phyloP scores from a whole-genome alignment of 768 basidiomycete genomes.

The Lentinula raphanica region DNA sequence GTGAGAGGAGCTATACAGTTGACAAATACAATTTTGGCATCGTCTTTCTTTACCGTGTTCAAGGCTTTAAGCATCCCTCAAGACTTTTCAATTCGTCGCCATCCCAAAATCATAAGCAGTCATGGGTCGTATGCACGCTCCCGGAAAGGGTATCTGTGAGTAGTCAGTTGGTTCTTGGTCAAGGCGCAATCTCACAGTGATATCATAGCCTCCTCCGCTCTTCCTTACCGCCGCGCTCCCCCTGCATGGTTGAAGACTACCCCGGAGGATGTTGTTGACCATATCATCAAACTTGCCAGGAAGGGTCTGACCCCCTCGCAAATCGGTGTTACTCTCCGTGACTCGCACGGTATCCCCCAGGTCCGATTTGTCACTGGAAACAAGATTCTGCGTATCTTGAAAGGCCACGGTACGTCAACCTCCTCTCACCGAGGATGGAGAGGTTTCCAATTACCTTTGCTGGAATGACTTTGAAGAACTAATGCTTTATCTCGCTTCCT shows the following conservation, averaged over 20 bases:
- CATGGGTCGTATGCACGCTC: conserved; percentile 99
- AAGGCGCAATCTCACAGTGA: conserved; percentile 6
- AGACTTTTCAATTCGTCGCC: conserved; percentile 7
- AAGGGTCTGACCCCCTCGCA: conserved; percentile 97
- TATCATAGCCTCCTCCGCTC: conserved; percentile 78
- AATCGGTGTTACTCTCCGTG: conserved; percentile 96
- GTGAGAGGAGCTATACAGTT: background rate
- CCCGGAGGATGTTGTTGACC: conserved; percentile 91
- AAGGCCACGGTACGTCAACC: conserved; percentile 71
- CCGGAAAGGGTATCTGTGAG: conserved; percentile 99
- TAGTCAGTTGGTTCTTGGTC: conserved; percentile 17
- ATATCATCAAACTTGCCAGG: conserved; percentile 95
- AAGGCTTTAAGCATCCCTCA: conserved; percentile 7
- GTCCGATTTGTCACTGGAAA: conserved; percentile 98
- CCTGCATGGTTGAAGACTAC: conserved; percentile 97
- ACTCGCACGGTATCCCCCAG: conserved; percentile 97
- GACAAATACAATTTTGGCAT: background rate
- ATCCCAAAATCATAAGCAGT: conserved; percentile 21
- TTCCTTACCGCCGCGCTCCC: conserved; percentile 93
- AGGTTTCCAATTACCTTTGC: conserved; percentile 43
- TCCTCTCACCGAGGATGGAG: conserved; percentile 39
- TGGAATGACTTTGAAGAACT: conserved; percentile 15
- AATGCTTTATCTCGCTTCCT: conserved; percentile 20
- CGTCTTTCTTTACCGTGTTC: background rate
- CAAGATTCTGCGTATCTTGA: conserved; percentile 98